Percentiles rank a stretch among this genome's conserved stretches.
These are phyloP conservation scores for Coprinopsis strossmayeri DNA, from an alignment of 768 basidiomycete genomes.

Conservation along the genomic window DNA sequence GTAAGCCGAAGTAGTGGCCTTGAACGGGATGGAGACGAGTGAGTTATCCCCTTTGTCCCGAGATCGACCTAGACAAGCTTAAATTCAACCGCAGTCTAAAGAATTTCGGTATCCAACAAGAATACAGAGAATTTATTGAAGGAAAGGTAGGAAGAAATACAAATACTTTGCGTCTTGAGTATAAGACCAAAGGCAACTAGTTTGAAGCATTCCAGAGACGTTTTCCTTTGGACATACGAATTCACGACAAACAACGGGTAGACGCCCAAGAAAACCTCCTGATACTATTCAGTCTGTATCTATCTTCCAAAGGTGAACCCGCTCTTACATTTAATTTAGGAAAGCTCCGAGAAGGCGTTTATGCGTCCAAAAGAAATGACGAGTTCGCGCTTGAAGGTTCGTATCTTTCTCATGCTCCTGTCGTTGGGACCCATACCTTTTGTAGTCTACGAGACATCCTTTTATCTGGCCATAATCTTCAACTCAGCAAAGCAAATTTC, in stretches of 20 bases:
- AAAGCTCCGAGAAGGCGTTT: slow-evolving; percentile 70
- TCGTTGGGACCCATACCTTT: neutral
- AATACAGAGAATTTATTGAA: slow-evolving; percentile 59
- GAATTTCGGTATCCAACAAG: slow-evolving; percentile 50
- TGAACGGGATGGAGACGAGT: slow-evolving; percentile 72
- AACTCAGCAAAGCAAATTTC: slow-evolving; percentile 53
- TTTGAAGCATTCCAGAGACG: slow-evolving; percentile 36
- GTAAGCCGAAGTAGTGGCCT: slow-evolving; percentile 74
- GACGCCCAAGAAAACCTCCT: slow-evolving; percentile 64
- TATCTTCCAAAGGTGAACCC: neutral
- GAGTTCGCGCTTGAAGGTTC: slow-evolving; percentile 63
- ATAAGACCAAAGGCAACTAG: neutral
- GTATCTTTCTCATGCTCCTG: neutral
- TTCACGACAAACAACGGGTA: slow-evolving; percentile 30
- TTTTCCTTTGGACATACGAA: slow-evolving; percentile 22
- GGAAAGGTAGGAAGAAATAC: slow-evolving; percentile 42
- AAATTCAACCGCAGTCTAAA: slow-evolving; percentile 46
- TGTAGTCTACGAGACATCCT: slow-evolving; percentile 68
- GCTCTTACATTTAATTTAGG: slow-evolving; percentile 35
- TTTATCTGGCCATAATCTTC: slow-evolving; percentile 60
- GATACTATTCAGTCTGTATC: slow-evolving; percentile 61
- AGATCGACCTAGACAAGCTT: neutral
- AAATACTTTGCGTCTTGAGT: neutral
- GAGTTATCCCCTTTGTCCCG: slow-evolving; percentile 22
- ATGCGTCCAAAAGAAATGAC: slow-evolving; percentile 53